Conservation (phyloP, 2,329 filamentous ascomycete genomes). For the Trichoderma atroviride region DNA sequence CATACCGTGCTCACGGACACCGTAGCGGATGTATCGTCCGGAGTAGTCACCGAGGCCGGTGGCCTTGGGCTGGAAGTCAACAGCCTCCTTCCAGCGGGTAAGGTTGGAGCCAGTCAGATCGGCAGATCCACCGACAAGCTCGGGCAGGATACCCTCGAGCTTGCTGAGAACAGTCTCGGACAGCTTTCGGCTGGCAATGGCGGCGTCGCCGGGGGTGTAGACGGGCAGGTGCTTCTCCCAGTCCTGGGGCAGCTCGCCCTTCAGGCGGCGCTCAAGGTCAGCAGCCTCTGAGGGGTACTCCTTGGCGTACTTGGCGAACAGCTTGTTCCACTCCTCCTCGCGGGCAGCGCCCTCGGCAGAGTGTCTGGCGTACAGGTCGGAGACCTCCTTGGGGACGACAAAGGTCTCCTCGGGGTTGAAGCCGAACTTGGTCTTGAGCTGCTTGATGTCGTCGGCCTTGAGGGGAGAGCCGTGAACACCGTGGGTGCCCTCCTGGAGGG, state of each 20-base stretch:
- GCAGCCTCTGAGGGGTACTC: conserved; percentile 77
- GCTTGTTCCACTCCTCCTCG: conserved; percentile 94
- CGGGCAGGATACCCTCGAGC: conserved; percentile 79
- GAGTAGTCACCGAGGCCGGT: conserved; percentile 84
- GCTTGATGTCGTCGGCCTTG: conserved; percentile 90
- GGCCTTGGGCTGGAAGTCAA: conserved; percentile 93
- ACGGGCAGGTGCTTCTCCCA: conserved; percentile 94
- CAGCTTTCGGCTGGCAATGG: conserved; percentile 91
- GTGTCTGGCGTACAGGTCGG: conserved; percentile 86
- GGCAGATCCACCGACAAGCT: conserved; percentile 93
- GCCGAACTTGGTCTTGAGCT: conserved; percentile 92
- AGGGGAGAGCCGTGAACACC: conserved; percentile 95
- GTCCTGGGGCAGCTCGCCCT: conserved; percentile 84
- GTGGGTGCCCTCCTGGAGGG: conserved; percentile 87
- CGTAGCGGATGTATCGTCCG: conserved; percentile 90
- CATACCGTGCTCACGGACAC: conserved; percentile 92
- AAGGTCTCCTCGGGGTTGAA: conserved; percentile 96
- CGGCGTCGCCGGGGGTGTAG: conserved; percentile 83
- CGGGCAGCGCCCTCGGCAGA: conserved; percentile 81
- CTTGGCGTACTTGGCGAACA: conserved; percentile 82
- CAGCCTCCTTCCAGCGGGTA: conserved; percentile 94
- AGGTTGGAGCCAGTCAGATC: conserved; percentile 99
- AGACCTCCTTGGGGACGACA: conserved; percentile 90
- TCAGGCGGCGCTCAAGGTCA: conserved; percentile 80
- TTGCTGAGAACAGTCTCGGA: conserved; percentile 92